phyloP scores from a whole-genome alignment of 371 early-diverging fungal genomes.

The Rhizopus microsporus region DNA sequence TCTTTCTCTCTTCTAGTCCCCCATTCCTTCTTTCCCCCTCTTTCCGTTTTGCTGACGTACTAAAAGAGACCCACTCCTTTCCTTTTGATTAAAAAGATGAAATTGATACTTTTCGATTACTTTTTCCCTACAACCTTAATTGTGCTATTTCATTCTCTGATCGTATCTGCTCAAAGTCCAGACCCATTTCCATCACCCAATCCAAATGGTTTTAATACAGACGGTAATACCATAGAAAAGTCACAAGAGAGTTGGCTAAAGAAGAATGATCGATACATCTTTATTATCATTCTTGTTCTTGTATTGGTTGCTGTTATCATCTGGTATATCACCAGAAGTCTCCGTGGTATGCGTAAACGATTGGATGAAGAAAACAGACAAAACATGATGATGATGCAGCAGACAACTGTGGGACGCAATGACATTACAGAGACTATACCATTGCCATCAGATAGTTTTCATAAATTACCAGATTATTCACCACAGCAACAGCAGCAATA shows the following conservation, averaged over 20 bases:
- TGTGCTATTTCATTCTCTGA: not conserved
- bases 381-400: slow-evolving; percentile 28
- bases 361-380: slow-evolving; percentile 24
- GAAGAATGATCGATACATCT: slow-evolving; percentile 21
- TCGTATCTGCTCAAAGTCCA: not conserved
- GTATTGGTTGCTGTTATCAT: slow-evolving; percentile 21
- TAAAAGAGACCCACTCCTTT: slow-evolving; percentile 12
- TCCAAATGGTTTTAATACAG: slow-evolving; percentile 15
- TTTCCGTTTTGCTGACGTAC: not conserved
- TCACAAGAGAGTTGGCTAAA: slow-evolving; percentile 25
- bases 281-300: slow-evolving; percentile 23
- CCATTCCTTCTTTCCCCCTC: not conserved
- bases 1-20: not conserved
- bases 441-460: slow-evolving; percentile 14
- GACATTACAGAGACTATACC: slow-evolving; percentile 23
- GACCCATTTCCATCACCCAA: not conserved
- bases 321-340: slow-evolving; percentile 29
- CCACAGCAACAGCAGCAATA: slow-evolving; percentile 16
- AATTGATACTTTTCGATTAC: slow-evolving; percentile 1
- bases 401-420: slow-evolving; percentile 5
- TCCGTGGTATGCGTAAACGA: slow-evolving; percentile 27
- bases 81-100: slow-evolving; percentile 13
- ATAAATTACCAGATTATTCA: slow-evolving; percentile 24
- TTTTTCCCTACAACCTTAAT: not conserved
- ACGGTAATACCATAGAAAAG: not conserved